phyloP scores from a whole-genome alignment of 345 rosid genomes.

The Lepidium africanum region DNA sequence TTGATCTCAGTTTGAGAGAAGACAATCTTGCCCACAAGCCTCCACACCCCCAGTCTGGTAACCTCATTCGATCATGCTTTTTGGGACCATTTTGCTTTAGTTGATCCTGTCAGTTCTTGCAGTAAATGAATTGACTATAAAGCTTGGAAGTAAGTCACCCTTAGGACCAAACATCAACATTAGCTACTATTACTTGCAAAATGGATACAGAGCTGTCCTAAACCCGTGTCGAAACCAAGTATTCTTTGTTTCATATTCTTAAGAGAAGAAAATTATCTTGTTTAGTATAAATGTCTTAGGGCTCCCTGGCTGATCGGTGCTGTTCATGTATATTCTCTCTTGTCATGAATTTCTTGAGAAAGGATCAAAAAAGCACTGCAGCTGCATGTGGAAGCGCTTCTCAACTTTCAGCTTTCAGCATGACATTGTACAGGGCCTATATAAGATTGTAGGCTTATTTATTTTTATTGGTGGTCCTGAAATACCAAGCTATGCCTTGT shows the following conservation, averaged over 20 bases:
- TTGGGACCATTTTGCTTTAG: slow-evolving; percentile 47
- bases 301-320: background rate
- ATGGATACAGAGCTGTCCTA: slow-evolving; percentile 3
- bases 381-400: background rate
- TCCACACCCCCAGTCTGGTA: slow-evolving; percentile 7
- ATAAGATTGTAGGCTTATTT: slow-evolving; percentile 10
- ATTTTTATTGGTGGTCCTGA: slow-evolving; percentile 27
- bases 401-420: slow-evolving; percentile 12
- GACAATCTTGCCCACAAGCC: slow-evolving; percentile 24
- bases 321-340: slow-evolving; percentile 6
- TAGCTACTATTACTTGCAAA: slow-evolving; percentile 6
- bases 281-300: background rate
- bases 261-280: background rate
- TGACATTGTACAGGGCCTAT: slow-evolving; percentile 5
- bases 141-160: slow-evolving; percentile 14
- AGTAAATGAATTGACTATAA: slow-evolving; percentile 31
- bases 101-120: slow-evolving; percentile 20
- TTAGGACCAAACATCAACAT: slow-evolving; percentile 18
- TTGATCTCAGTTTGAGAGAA: slow-evolving; percentile 23
- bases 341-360: background rate
- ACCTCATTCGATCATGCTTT: slow-evolving; percentile 25
- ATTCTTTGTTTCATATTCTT: background rate
- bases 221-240: background rate
- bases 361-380: background rate
- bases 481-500: slow-evolving; percentile 12